A percentile compares a stretch with the other conserved stretches of the same genome.
Conservation (phyloP, 2,329 filamentous ascomycete genomes). For the Colletotrichum endophyticum region DNA sequence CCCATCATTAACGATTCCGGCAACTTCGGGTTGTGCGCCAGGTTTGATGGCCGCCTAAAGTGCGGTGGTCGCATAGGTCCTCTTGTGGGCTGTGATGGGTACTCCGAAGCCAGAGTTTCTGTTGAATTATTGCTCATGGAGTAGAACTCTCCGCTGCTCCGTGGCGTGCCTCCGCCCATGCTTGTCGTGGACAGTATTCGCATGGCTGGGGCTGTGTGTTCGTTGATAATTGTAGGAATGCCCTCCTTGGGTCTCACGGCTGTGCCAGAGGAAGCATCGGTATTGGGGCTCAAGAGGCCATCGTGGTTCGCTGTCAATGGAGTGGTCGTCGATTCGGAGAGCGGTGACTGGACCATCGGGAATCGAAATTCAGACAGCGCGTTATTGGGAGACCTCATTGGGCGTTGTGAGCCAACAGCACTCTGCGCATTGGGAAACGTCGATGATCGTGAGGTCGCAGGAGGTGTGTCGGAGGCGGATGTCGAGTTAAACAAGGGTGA, state of each 20-base stretch:
- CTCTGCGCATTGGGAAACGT: conserved; percentile 53
- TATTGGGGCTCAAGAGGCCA: conserved; percentile 43
- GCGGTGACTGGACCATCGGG: conserved; percentile 51
- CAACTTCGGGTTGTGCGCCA: conserved; percentile 48
- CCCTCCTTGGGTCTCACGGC: conserved; percentile 47
- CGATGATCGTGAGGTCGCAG: conserved; percentile 43
- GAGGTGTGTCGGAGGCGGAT: conserved; percentile 55
- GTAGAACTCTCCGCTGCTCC: conserved; percentile 95
- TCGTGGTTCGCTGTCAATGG: conserved; percentile 37
- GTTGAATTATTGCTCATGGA: conserved; percentile 93
- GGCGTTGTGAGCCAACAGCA: conserved; percentile 37
- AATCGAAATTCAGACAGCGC: conserved; percentile 63
- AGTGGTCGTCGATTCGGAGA: conserved; percentile 34
- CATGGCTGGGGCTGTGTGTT: conserved; percentile 64
- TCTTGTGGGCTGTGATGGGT: conserved; percentile 54
- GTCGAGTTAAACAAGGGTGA: conserved; percentile 61
- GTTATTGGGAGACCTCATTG: conserved; percentile 45
- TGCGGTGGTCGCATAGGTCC: conserved; percentile 49
- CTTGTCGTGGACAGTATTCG: conserved; percentile 81
- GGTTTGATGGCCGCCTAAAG: conserved; percentile 50
- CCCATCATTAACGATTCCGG: conserved; percentile 96
- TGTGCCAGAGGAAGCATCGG: conserved; percentile 25
- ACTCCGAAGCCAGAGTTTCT: conserved; percentile 91
- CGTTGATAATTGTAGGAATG: conserved; percentile 55
- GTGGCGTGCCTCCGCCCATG: conserved; percentile 75